Evolutionary conservation across 805 yeast genomes (phyloP).

Genomic region (Teunomyces kruisii): DNA sequence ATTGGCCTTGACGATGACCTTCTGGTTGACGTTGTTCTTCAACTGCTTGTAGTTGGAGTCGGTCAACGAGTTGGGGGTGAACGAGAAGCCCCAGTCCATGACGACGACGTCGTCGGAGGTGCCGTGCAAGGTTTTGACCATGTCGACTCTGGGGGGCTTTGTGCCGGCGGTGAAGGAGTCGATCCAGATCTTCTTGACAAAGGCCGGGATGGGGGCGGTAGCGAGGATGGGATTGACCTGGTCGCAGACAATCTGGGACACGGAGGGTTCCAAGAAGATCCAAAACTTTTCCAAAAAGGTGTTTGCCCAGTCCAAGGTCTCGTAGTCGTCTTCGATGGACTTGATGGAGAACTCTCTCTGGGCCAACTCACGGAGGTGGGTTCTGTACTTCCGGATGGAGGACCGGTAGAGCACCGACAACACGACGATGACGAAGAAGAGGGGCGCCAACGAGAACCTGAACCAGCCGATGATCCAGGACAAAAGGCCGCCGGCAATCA

Average conservation of each 20-base stretch:
- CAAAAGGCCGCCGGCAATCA: slow-evolving; percentile 63
- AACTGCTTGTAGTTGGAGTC: slow-evolving; percentile 85
- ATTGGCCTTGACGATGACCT: slow-evolving; percentile 70
- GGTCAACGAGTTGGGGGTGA: slow-evolving; percentile 85
- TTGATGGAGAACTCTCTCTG: slow-evolving; percentile 83
- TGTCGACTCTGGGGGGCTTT: slow-evolving; percentile 91
- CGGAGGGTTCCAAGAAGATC: slow-evolving; percentile 85
- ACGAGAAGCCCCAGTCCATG: slow-evolving; percentile 95
- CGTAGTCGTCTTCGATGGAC: slow-evolving; percentile 83
- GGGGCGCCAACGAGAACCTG: slow-evolving; percentile 75
- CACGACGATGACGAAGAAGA: slow-evolving; percentile 67
- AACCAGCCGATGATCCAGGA: slow-evolving; percentile 82
- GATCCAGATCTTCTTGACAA: slow-evolving; percentile 79
- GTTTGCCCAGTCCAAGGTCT: slow-evolving; percentile 95
- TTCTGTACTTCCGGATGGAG: slow-evolving; percentile 77
- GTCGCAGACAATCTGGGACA: slow-evolving; percentile 81
- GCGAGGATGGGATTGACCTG: slow-evolving; percentile 84
- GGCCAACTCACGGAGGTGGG: slow-evolving; percentile 70
- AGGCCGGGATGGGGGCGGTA: slow-evolving; percentile 74
- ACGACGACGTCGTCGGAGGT: slow-evolving; percentile 93
- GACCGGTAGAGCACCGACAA: slow-evolving; percentile 75
- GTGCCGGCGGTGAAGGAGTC: slow-evolving; percentile 91
- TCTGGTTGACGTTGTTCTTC: slow-evolving; percentile 81
- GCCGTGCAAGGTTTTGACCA: slow-evolving; percentile 83
- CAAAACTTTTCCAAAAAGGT: slow-evolving; percentile 87